Evolutionary conservation across 2,329 filamentous ascomycete species (phyloP).

Genomic region (Microcera coccophila): DNA sequence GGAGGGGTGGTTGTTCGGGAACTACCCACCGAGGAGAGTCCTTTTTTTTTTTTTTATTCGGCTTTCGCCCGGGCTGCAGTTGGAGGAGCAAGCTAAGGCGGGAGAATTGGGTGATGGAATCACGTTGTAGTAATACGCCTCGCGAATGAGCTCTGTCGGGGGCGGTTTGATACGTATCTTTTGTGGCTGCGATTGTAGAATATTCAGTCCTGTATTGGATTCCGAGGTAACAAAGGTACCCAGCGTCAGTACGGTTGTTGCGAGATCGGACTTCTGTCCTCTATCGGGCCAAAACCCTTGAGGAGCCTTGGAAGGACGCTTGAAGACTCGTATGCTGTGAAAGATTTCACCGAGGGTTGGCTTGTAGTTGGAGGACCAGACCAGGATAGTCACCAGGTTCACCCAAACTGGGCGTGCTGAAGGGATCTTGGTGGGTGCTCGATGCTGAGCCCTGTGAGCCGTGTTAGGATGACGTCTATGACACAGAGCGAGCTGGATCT

Average conservation of each 20-base stretch:
- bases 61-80: not conserved
- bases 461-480: no score
- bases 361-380: not conserved
- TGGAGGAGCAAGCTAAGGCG: not conserved
- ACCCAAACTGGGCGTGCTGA: no score
- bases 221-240: not conserved
- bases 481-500: no score
- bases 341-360: not conserved
- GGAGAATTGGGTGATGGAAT: constrained; percentile 22
- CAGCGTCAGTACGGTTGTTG: no score
- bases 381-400: no score
- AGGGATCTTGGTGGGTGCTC: no score
- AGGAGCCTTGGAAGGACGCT: no score
- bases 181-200: constrained; percentile 17
- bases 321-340: no score
- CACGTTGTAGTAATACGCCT: constrained; percentile 17
- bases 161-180: constrained; percentile 11
- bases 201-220: constrained; percentile 18
- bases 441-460: no score
- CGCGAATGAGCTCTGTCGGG: constrained; percentile 20
- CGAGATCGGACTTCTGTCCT: no score
- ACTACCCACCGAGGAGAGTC: not conserved
- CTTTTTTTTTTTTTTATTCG: constrained; percentile 1
- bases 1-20: constrained; percentile 6
- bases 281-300: no score